Evolutionary conservation across 805 yeast species (phyloP).

Genomic region (Phaffomyces antillensis): DNA sequence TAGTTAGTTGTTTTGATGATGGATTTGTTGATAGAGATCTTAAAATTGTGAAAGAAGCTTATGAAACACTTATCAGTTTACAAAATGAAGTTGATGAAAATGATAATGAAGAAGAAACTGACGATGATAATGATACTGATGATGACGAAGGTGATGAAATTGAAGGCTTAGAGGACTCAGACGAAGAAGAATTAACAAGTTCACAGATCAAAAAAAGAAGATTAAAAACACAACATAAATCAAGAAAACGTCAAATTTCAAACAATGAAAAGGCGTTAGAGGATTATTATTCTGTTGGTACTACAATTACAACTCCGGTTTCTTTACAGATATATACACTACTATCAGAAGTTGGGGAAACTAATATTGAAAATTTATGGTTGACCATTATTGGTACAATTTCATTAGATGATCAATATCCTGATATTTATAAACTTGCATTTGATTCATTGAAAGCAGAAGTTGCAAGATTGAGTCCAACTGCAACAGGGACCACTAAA

Average conservation of each 20-base stretch:
- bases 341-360: conserved; percentile 76
- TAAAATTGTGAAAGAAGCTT: conserved; percentile 52
- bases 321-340: conserved; percentile 78
- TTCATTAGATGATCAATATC: conserved; percentile 65
- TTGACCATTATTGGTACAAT: conserved; percentile 82
- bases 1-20: conserved; percentile 80
- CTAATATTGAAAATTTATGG: conserved; percentile 68
- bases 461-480: conserved; percentile 58
- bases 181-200: conserved; percentile 22
- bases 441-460: conserved; percentile 78
- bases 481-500: conserved; percentile 24
- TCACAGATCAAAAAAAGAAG: conserved; percentile 23
- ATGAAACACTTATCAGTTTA: conserved; percentile 39
- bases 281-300: conserved; percentile 77
- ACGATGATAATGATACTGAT: conserved; percentile 26
- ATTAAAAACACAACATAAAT: conserved; percentile 27
- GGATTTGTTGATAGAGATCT: conserved; percentile 63
- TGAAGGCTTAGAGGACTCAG: conserved; percentile 22
- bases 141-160: conserved; percentile 26
- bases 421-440: conserved; percentile 64
- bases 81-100: conserved; percentile 31
- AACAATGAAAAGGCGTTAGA: conserved; percentile 54
- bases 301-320: conserved; percentile 65
- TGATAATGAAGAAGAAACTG: conserved; percentile 30
- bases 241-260: conserved; percentile 35